Evolutionary conservation across 1,139 yeast genomes (phyloP), one percentile per base, ranked within the genome.

Genomic region (Hansenula lynferdii): DNA sequence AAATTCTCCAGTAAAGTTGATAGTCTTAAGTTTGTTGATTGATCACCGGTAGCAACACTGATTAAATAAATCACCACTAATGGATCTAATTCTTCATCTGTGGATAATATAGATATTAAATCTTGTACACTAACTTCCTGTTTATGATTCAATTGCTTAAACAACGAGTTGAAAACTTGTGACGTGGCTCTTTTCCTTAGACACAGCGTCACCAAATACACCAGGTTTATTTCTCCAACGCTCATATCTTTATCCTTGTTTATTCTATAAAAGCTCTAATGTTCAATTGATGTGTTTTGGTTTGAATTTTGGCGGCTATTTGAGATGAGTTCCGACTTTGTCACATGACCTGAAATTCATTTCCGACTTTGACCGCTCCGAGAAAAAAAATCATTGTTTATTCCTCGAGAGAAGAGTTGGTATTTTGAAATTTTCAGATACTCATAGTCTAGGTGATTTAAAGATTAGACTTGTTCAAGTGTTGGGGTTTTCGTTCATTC

Each of bases 121-220:
- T 49, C 54, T 5, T 42, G 35, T 3, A 32, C 19, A 5, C 44
- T 9, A 7, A 53, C 36, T 28, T 46, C 48, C 12, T 44, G 46
- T 28, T 44, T 51, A 28, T 48, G 48, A 18, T 48, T 44, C 33
- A 51, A 22, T 31, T 51, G 57, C 16, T 49, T 44, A 31, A 51
- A 35, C 20, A 53, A 35, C 0, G 48, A 36, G 11, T 37, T 45
- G 36, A 51, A 53, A 3, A 45, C 40, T 14, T 33, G 31, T 0
- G 53, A 45, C 10, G 43, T 31, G 6, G 39, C 41, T 8, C 51
- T 42, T 28, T 34, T 42, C 6, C 32, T 37, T 6, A 50, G 40
- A 12, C 51, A 47, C 27, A 47, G 43, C 24, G 26, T 31, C 5
- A 50, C 40, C n/a, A 51, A 40, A 0, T 43, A 10, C 16, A 6